Base-by-base conservation (phyloP, 352 stramenopile species). In the Aphanomyces cochlioides region DNA sequence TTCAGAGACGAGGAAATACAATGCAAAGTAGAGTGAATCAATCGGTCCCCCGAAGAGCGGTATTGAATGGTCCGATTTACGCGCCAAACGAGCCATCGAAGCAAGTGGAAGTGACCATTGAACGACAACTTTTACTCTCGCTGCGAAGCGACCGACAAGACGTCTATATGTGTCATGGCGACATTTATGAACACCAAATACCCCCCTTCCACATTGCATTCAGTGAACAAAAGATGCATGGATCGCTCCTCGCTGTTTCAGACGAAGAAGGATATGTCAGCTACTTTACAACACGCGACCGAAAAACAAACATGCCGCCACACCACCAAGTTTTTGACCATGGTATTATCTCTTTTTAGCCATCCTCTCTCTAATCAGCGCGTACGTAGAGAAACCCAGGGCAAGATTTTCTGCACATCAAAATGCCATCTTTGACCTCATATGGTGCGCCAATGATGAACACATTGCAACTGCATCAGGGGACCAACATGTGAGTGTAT, bases 351-450 rank as follows among this genome's bases (percentile, higher is more conserved):
- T 34, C 63, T 4, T 36, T 13, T 8, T 3, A 15, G 10, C n/a
- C 13, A 58, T 47, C 5, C 58, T 21, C 45, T 37, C 61, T 58
- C 41, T 56, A 15, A 47, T 47, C 47, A 48, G 13, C 19, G 19
- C 61, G 12, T 69, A 2, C 28, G 40, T n/a, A 66, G 45, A 36
- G 48, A 40, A 28, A 48, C 66, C 54, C 53, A 72, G 67, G 2
- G n/a, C 58, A 15, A 53, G 66, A 39, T 89, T 82, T 80, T 63
- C 66, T 38, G 82, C 80, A 15, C 84, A 92, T 69, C 69, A 81
- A 38, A 90, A 92, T 64, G 84, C 84, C 13, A 75, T 92, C 65
- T 92, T 92, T 53, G 84, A 92, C 67, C 74, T 81, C 15, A 80
- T 82, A 47, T 90, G 82, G 84, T 78, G 81, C 19, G 69, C 74